These are phyloP conservation scores for Lecanosticta acicola DNA, from an alignment of 2,329 filamentous ascomycete genomes.

Conservation along the genomic window DNA sequence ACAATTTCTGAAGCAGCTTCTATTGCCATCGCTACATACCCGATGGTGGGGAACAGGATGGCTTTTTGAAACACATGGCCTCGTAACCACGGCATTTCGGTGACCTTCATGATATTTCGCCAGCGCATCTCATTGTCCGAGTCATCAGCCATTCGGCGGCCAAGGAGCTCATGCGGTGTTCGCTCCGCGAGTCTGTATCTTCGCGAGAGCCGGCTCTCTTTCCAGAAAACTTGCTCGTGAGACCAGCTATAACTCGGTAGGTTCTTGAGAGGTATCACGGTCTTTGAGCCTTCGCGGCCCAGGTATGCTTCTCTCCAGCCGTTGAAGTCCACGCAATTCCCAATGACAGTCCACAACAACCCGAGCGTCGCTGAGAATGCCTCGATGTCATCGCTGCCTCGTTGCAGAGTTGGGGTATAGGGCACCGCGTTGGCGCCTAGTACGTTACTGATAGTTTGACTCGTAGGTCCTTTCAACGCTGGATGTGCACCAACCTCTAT, in stretches of 20 bases:
- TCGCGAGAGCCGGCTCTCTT: conserved; percentile 13
- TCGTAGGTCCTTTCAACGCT: conserved; percentile 39
- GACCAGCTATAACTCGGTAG: conserved; percentile 15
- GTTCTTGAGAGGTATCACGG: conserved; percentile 1
- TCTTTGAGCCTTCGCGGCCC: conserved; percentile 2
- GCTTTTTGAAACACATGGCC: conserved; percentile 31
- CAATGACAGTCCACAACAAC: conserved; percentile 14
- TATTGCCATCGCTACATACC: conserved; percentile 21
- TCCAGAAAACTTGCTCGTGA: conserved; percentile 14
- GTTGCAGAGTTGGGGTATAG: conserved; percentile 17
- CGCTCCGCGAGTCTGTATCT: conserved; percentile 9
- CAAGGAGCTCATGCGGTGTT: conserved; percentile 14
- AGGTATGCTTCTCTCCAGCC: conserved; percentile 13
- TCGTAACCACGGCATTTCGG: conserved; percentile 30
- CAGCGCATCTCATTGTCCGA: conserved; percentile 15
- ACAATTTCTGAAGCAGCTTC: conserved; percentile 18
- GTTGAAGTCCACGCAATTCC: conserved; percentile 12
- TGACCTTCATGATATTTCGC: conserved; percentile 13
- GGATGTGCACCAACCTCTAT: conserved; percentile 47
- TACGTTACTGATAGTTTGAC: conserved; percentile 32
- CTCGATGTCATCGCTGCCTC: conserved; percentile 24
- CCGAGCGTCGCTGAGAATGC: conserved; percentile 21
- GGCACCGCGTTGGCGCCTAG: conserved; percentile 13
- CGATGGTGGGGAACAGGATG: conserved; percentile 32
- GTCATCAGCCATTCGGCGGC: conserved; percentile 13